Evolutionary conservation across 352 stramenopile species (phyloP), one percentile per base, ranked within the genome.

Genomic region (Pythium aristosporum): DNA sequence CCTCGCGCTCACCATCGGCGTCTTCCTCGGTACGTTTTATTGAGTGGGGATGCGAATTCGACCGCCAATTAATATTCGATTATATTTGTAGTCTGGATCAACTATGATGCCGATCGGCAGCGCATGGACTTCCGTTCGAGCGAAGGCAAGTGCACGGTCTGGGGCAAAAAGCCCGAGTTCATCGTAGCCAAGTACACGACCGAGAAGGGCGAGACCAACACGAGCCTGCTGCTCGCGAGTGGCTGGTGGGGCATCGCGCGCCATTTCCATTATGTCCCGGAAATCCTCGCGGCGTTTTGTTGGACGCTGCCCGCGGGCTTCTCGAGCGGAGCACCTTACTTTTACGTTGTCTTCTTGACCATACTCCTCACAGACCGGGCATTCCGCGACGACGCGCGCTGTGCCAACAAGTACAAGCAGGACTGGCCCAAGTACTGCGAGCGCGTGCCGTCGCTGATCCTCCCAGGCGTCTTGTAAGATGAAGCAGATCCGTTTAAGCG

Each of bases 241-340:
- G 96, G 96, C 43, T 99, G 92, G 83, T 99, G 97, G 97, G 91
- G 89, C 5, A 66, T 98, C 23, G 70, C 96, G 37, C 86, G 96
- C 69, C 94, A 99, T 67, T 97, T 98, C 77, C 94, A 98, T 72
- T 98, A 98, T 77, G 83, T 98, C 25, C 89, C 91, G 20, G 94
- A 99, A 74, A 87, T 99, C 68, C 60, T 93, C 21, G 86, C 84
- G 52, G 72, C 87, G 48, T 63, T 97, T 18, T 89, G 63, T 63
- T 96, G 87, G 86, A 91, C 82, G 39, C 57, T 94, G 2, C 78
- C 87, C 0, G 82, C 77, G 7, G 75, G 81, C 16, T 80, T 82
- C 43, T 72, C 73, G 16, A 85, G 82, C 52, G 66, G 67, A 1
- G 69, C 92, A 18, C 89, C 89, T 12, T 96, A 97, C 72, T 97